Evolutionary conservation across 148 eudicot species (phyloP).

Genomic region (Salicornia ramosissima): DNA sequence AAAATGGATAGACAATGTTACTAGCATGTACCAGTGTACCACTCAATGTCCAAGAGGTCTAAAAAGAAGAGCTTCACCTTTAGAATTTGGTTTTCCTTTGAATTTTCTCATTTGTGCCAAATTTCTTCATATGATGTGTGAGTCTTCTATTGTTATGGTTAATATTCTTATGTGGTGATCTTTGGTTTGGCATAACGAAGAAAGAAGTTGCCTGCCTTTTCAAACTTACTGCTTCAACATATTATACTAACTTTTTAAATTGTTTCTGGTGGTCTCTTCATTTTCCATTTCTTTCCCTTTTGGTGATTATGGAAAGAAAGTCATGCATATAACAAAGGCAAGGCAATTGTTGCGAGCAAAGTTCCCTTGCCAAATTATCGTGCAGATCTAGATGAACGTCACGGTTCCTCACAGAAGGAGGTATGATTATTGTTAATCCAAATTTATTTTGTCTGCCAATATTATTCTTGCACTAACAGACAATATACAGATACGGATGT

Average conservation of each 20-base stretch:
- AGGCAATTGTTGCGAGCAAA: slow-evolving; percentile 88
- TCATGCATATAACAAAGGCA: slow-evolving; percentile 94
- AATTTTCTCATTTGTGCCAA: too few relatives aligned
- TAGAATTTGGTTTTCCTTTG: background rate
- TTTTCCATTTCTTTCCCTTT: slow-evolving; percentile 19
- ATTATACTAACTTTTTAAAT: background rate
- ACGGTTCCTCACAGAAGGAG: slow-evolving; percentile 91
- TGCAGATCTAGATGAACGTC: slow-evolving; percentile 92
- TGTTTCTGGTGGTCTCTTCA: background rate
- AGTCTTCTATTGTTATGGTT: too few relatives aligned
- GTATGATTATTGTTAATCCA: slow-evolving; percentile 29
- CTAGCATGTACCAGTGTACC: background rate
- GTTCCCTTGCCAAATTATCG: slow-evolving; percentile 88
- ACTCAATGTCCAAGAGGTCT: background rate
- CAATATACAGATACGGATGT: slow-evolving; percentile 66
- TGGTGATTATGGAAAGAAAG: slow-evolving; percentile 64
- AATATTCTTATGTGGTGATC: background rate
- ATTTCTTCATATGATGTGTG: background rate
- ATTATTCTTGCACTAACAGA: slow-evolving; percentile 11
- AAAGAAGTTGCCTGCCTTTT: background rate
- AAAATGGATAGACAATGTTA: too few relatives aligned
- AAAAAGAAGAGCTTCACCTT: background rate
- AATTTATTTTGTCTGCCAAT: slow-evolving; percentile 8
- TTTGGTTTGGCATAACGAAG: background rate
- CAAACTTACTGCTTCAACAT: background rate